These are phyloP conservation scores for Debaryomyces sp. DNA, from an alignment of 1,139 yeast genomes.

Conservation along the genomic window DNA sequence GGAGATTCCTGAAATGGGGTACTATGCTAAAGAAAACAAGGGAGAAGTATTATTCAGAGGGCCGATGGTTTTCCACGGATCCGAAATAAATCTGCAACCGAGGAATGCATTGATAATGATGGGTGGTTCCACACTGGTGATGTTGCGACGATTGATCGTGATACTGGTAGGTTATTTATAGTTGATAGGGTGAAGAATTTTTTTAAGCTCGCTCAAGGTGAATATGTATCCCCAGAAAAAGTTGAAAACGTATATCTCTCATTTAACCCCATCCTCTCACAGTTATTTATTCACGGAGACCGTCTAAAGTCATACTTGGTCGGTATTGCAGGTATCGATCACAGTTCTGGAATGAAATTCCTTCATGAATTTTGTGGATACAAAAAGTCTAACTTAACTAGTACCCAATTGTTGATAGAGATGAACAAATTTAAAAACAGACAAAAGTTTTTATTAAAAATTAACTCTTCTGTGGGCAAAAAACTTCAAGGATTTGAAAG, in stretches of 20 bases:
- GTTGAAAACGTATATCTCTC: constrained; percentile 43
- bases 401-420: constrained; percentile 28
- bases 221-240: constrained; percentile 45
- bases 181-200: constrained; percentile 47
- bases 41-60: constrained; percentile 39
- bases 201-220: constrained; percentile 48
- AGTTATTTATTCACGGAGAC: constrained; percentile 57
- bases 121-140: constrained; percentile 36
- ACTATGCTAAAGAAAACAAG: constrained; percentile 22
- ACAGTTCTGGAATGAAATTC: constrained; percentile 18
- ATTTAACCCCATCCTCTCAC: constrained; percentile 33
- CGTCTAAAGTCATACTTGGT: constrained; percentile 61
- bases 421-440: constrained; percentile 33
- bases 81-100: constrained; percentile 43
- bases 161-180: constrained; percentile 30
- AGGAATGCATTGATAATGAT: constrained; percentile 45
- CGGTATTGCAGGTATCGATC: constrained; percentile 63
- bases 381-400: constrained; percentile 15
- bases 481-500: constrained; percentile 59
- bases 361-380: constrained; percentile 17
- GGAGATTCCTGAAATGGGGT: constrained; percentile 32
- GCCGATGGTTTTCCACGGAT: constrained; percentile 33
- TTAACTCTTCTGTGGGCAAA: constrained; percentile 26
- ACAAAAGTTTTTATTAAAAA: constrained; percentile 26
- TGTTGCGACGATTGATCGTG: constrained; percentile 26